Percentiles rank a stretch among this genome's conserved stretches.
Conservation (phyloP, 805 yeast genomes). For the Wickerhamomyces hampshirensis region DNA sequence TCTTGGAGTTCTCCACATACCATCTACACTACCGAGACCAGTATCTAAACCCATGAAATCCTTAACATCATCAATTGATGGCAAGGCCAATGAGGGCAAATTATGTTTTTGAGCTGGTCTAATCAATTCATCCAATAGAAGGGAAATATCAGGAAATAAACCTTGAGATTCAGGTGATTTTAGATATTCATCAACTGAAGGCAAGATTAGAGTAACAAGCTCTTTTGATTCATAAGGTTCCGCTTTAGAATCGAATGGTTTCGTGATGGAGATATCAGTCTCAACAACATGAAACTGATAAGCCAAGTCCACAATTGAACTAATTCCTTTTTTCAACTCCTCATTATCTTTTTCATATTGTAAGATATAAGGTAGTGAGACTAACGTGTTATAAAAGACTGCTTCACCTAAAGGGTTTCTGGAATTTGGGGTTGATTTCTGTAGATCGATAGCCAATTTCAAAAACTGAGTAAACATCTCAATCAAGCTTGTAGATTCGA, state of each 20-base stretch:
- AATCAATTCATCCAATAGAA: conserved; percentile 11
- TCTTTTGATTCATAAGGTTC: conserved; percentile 48
- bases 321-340: conserved; percentile 34
- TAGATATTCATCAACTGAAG: conserved; percentile 37
- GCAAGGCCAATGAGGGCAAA: conserved; percentile 27
- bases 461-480: conserved; percentile 51
- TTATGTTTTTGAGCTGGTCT: conserved; percentile 15
- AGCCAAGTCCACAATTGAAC: conserved; percentile 39
- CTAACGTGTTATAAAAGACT: conserved; percentile 54
- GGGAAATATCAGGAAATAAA: conserved; percentile 33
- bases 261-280: conserved; percentile 20
- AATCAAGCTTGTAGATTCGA: conserved; percentile 44
- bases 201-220: conserved; percentile 45
- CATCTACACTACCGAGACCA: conserved; percentile 51
- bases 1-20: conserved; percentile 64
- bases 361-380: conserved; percentile 62
- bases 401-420: conserved; percentile 66
- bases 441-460: conserved; percentile 51
- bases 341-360: conserved; percentile 34
- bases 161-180: conserved; percentile 1
- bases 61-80: conserved; percentile 32
- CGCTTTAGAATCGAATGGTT: conserved; percentile 22
- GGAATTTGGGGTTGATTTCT: conserved; percentile 28
- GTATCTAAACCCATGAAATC: conserved; percentile 29
- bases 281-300: conserved; percentile 30